Conservation (phyloP, 2,329 filamentous ascomycete genomes). For the Aspergillus sp. region DNA sequence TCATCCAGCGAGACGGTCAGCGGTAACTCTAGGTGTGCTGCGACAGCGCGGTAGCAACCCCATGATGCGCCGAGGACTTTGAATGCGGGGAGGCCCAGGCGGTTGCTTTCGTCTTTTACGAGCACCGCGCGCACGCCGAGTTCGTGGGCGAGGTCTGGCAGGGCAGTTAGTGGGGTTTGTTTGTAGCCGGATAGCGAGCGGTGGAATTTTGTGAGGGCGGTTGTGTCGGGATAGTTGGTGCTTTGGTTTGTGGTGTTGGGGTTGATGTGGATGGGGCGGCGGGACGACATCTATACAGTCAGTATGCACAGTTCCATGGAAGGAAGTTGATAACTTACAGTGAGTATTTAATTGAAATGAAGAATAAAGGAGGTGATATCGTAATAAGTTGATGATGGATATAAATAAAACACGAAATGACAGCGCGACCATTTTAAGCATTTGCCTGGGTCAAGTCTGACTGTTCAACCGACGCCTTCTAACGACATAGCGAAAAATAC, state of each 20-base stretch:
- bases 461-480: conserved; percentile 8
- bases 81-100: conserved; percentile 71
- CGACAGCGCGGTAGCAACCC: conserved; percentile 63
- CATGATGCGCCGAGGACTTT: conserved; percentile 80
- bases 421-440: no score
- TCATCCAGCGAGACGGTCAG: conserved; percentile 45
- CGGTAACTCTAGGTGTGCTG: conserved; percentile 45
- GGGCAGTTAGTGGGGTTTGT: conserved; percentile 54
- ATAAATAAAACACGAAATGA: no score
- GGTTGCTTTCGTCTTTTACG: conserved; percentile 69
- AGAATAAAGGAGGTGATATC: background rate
- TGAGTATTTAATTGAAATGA: background rate
- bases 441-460: background rate
- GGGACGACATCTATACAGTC: conserved; percentile 11
- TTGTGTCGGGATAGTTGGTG: conserved; percentile 11
- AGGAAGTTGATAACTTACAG: no score
- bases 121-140: conserved; percentile 60
- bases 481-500: conserved; percentile 3
- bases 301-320: background rate
- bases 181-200: conserved; percentile 56
- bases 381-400: no score
- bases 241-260: conserved; percentile 13
- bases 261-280: conserved; percentile 30
- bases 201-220: conserved; percentile 52
- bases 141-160: conserved; percentile 57